Percentiles rank a stretch among this genome's conserved stretches.
Evolutionary conservation across 345 rosid species (phyloP).

Genomic region (Cardamine resedifolia): DNA sequence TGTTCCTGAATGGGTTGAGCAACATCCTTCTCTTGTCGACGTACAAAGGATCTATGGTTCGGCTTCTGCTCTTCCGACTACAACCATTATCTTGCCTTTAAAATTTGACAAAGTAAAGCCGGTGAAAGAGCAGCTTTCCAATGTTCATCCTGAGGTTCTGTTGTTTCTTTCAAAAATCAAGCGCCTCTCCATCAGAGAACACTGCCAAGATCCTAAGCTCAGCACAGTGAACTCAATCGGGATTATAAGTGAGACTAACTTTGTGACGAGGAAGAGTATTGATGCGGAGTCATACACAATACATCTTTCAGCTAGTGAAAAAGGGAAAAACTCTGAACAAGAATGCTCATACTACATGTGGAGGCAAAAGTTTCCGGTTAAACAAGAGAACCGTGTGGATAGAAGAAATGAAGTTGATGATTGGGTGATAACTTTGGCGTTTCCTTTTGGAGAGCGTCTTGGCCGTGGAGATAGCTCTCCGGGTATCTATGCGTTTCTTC

Average conservation of each 20-base stretch:
- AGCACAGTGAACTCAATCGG: slow-evolving; percentile 52
- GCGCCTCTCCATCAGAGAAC: slow-evolving; percentile 61
- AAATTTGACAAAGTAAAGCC: slow-evolving; percentile 61
- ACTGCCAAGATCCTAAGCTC: slow-evolving; percentile 44
- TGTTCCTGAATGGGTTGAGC: slow-evolving; percentile 82
- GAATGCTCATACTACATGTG: slow-evolving; percentile 66
- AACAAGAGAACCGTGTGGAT: slow-evolving; percentile 51
- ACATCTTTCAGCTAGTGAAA: slow-evolving; percentile 51
- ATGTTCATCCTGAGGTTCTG: slow-evolving; percentile 65
- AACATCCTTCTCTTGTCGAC: slow-evolving; percentile 48
- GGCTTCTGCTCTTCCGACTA: slow-evolving; percentile 50
- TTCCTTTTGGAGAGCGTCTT: slow-evolving; percentile 62
- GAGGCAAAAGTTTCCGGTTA: slow-evolving; percentile 73
- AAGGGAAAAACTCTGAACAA: slow-evolving; percentile 10
- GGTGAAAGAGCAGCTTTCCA: slow-evolving; percentile 68
- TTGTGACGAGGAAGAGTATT: slow-evolving; percentile 58
- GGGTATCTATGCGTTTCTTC: slow-evolving; percentile 75
- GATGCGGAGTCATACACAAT: slow-evolving; percentile 71
- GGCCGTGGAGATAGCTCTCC: slow-evolving; percentile 49
- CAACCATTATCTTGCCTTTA: slow-evolving; percentile 60
- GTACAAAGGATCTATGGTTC: slow-evolving; percentile 54
- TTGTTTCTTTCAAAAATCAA: slow-evolving; percentile 66
- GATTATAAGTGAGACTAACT: slow-evolving; percentile 54
- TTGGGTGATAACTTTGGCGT: slow-evolving; percentile 74
- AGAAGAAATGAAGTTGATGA: slow-evolving; percentile 68